A percentile compares a stretch with the other conserved stretches of the same genome.
Evolutionary conservation across 306 rosid species (phyloP).

Genomic region (Quercus bicolor): DNA sequence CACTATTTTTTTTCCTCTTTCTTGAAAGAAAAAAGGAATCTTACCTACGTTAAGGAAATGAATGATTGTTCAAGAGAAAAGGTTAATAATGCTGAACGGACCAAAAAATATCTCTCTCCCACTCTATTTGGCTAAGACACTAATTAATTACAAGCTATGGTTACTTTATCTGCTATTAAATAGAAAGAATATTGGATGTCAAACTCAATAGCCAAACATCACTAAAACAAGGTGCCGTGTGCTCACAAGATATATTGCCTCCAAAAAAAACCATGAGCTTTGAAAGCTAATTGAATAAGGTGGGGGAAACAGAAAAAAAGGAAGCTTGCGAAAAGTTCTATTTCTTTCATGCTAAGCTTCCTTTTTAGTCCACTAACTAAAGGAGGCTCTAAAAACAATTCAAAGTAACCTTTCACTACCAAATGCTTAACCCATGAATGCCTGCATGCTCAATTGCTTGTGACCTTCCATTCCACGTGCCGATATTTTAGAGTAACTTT

Average conservation of each 20-base stretch:
- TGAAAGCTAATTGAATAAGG: neutral
- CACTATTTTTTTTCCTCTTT: too few species aligned
- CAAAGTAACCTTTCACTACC: neutral
- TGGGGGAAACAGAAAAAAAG: neutral
- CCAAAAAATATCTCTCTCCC: too few species aligned
- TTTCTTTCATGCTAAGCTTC: conserved; percentile 31
- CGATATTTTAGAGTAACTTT: too few species aligned
- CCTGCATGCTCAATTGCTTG: neutral
- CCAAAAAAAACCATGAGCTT: neutral
- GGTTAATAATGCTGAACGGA: too few species aligned
- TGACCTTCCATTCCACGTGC: conserved; percentile 4
- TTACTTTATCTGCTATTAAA: too few species aligned
- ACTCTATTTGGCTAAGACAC: too few species aligned
- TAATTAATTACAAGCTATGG: too few species aligned
- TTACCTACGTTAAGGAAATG: too few species aligned
- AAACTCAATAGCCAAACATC: neutral
- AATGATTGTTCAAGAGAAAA: too few species aligned
- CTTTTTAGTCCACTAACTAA: conserved; percentile 1
- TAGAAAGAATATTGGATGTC: neutral
- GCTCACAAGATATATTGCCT: neutral
- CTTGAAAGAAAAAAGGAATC: too few species aligned
- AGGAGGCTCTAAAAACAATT: neutral
- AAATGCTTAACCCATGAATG: neutral
- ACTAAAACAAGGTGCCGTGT: neutral
- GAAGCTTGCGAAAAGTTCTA: conserved; percentile 5